These are phyloP conservation scores for Starmerella khaoyaiensis DNA, from an alignment of 805 yeast genomes.

Conservation along the genomic window DNA sequence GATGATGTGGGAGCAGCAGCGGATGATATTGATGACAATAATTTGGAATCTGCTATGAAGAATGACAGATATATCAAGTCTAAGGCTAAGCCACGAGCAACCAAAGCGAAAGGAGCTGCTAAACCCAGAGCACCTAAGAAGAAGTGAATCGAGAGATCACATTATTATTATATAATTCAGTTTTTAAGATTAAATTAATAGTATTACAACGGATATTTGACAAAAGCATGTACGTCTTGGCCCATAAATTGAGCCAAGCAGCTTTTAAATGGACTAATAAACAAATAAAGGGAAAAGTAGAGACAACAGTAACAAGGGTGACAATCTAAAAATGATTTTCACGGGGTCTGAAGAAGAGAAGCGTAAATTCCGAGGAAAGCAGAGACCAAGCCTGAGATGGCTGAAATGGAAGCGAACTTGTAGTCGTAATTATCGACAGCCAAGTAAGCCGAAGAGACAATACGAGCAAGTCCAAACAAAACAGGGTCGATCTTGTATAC, in stretches of 20 bases:
- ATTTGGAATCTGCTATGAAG: conserved; percentile 27
- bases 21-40: conserved; percentile 26
- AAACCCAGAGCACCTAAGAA: background rate
- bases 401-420: conserved; percentile 3
- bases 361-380: conserved; percentile 29
- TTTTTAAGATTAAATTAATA: no score
- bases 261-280: no score
- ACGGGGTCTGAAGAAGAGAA: conserved; percentile 23
- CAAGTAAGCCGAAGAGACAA: conserved; percentile 30
- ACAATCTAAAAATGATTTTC: no score
- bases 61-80: conserved; percentile 23
- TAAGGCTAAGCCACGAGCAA: conserved; percentile 9
- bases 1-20: no score
- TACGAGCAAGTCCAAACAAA: conserved; percentile 38
- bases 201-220: no score
- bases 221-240: no score
- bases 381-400: conserved; percentile 9
- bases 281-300: no score
- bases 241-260: no score
- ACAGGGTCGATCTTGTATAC: conserved; percentile 37
- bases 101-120: conserved; percentile 4
- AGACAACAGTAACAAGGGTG: no score
- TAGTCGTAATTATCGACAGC: background rate
- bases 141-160: no score
- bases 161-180: no score